Conservation (phyloP, 192 early-diverging fungal genomes). For the Obelidium mucronatum region DNA sequence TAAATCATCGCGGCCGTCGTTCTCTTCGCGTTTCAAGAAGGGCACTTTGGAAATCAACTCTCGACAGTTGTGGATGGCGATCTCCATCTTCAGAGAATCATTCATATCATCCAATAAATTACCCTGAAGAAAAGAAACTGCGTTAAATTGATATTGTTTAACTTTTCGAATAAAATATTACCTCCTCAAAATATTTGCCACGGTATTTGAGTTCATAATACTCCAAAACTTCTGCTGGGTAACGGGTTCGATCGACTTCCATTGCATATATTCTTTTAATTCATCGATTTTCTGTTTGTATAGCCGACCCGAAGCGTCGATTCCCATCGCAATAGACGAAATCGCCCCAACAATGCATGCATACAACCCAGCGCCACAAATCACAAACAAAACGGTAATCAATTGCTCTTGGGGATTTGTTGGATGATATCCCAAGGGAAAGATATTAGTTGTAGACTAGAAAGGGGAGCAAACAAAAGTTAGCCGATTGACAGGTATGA, state of each 20-base stretch:
- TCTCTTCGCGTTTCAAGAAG: conserved; percentile 47
- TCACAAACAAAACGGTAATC: conserved; percentile 9
- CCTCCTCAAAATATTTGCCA: conserved; percentile 44
- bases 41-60: conserved; percentile 53
- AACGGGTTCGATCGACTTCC: conserved; percentile 20
- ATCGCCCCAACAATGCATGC: background rate
- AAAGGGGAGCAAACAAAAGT: background rate
- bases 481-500: background rate
- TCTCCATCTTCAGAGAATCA: conserved; percentile 52
- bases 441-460: conserved; percentile 11
- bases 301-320: conserved; percentile 25
- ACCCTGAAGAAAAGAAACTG: background rate
- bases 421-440: conserved; percentile 19
- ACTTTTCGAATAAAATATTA: conserved; percentile 39
- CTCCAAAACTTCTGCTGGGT: conserved; percentile 30
- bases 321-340: background rate
- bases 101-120: conserved; percentile 51
- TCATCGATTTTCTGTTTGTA: conserved; percentile 51
- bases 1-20: conserved; percentile 53
- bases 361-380: background rate
- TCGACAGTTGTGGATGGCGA: conserved; percentile 55
- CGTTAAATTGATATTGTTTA: conserved; percentile 26
- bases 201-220: conserved; percentile 45
- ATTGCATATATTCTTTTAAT: conserved; percentile 49
- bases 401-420: conserved; percentile 10